Evolutionary conservation across 768 basidiomycete genomes (phyloP), one percentile per base, ranked within the genome.

Genomic region (Naganishia vaughanmartiniae): DNA sequence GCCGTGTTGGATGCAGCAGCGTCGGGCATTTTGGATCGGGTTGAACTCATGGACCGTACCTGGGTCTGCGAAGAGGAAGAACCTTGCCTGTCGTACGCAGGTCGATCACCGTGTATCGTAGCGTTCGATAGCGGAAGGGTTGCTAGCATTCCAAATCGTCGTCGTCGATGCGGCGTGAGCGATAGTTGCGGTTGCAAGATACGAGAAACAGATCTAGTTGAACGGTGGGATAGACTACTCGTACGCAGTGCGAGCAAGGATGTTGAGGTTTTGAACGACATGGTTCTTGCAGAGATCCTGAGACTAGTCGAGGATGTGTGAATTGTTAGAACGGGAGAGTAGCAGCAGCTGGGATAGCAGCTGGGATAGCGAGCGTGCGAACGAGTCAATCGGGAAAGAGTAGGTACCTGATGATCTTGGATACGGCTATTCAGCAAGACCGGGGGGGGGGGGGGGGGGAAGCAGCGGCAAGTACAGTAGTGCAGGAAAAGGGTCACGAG

Each of bases 21-120:
- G 60, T 63, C 60, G 17, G 60, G 60, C 60, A 63, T 63, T 42
- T 63, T 63, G 60, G 39, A 42, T 39, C 26, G 60, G 39, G 31
- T 58, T 9, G 60, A 45, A 26, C 60, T 63, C 60, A 63, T 63
- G 24, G 60, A 63, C 3, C 60, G 60, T 26, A 63, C 26, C 48
- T 66, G 65, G 5, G 63, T 46, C 48, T 66, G 65, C 28, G 65
- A 66, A 21, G 30, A 54, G 4, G 39, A n/a, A 10, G 60, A 63
- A 45, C 42, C 60, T 63, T 63, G 60, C 24, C 39, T 42, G 7
- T 26, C 11, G 33, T n/a, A 63, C 24, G 30, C 1, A 1, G 60
- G 60, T 28, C 42, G 42, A 26, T 63, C 42, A 12, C 36, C 39
- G 24, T 24, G 39, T 63, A 42, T 26, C 21, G 60, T 10, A 14